phyloP scores from a whole-genome alignment of 2,329 filamentous ascomycete genomes.

The Colletotrichum camelliae region DNA sequence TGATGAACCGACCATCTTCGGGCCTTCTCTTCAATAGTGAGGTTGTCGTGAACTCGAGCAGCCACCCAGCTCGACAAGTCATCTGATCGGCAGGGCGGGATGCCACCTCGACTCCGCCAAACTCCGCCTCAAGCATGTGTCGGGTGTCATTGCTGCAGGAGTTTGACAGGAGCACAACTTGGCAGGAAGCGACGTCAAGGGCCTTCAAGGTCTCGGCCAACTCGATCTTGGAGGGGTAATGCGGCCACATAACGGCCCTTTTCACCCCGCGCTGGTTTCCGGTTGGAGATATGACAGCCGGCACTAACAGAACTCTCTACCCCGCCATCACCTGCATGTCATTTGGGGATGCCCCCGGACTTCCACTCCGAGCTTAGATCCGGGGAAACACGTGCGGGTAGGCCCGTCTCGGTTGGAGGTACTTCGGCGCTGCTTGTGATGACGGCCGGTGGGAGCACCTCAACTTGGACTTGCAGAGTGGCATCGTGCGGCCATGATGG shows the following conservation, averaged over 20 bases:
- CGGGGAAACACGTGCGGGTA: slow-evolving; percentile 6
- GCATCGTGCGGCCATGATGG: background rate
- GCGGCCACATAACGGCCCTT: background rate
- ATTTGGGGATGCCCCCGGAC: slow-evolving; percentile 1
- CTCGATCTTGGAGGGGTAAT: background rate
- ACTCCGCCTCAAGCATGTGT: background rate
- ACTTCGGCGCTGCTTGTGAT: slow-evolving; percentile 12
- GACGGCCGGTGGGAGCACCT: background rate
- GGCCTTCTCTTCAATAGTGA: background rate
- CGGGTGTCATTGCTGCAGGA: background rate
- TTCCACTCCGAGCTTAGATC: slow-evolving; percentile 12
- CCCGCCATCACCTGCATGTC: slow-evolving; percentile 4
- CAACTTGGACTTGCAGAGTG: background rate
- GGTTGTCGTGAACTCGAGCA: background rate
- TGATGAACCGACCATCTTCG: background rate
- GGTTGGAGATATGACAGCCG: slow-evolving; percentile 6
- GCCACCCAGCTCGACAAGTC: background rate
- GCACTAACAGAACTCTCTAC: slow-evolving; percentile 8
- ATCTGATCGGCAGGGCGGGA: slow-evolving; percentile 4
- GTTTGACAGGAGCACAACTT: background rate
- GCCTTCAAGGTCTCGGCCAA: background rate
- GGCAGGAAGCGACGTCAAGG: background rate
- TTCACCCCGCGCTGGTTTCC: slow-evolving; percentile 13
- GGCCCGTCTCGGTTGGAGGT: slow-evolving; percentile 14
- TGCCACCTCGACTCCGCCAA: slow-evolving; percentile 10